Evolutionary conservation across 768 basidiomycete species (phyloP).

Genomic region (Psilocybe azurescens): DNA sequence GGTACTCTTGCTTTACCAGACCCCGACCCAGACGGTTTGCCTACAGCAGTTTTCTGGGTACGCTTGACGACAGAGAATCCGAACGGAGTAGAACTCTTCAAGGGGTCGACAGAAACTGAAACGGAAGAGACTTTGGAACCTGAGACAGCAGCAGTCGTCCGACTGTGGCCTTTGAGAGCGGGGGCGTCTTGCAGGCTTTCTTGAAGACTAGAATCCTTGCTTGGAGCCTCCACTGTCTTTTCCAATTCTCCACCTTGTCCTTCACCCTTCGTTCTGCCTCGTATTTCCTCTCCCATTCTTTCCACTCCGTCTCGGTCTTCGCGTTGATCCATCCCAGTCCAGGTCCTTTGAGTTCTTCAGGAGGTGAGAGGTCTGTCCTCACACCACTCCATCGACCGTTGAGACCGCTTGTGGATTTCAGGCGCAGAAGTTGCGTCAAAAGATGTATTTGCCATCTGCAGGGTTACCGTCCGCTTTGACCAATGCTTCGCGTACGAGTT

Average conservation of each 20-base stretch:
- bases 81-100: slow-evolving; percentile 16
- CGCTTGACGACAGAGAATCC: slow-evolving; percentile 23
- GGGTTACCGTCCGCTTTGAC: slow-evolving; percentile 26
- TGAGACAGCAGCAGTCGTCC: neutral
- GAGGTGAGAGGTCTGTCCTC: slow-evolving; percentile 17
- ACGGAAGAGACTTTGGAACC: neutral
- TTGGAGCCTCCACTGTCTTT: slow-evolving; percentile 19
- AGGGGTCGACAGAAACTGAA: neutral
- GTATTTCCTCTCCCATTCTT: slow-evolving; percentile 27
- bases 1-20: neutral
- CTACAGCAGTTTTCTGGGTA: slow-evolving; percentile 3
- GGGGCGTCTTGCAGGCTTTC: neutral
- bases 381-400: slow-evolving; percentile 26
- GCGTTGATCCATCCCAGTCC: slow-evolving; percentile 26
- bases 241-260: slow-evolving; percentile 31
- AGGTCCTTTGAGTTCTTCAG: slow-evolving; percentile 11
- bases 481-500: slow-evolving; percentile 23
- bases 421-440: slow-evolving; percentile 22
- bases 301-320: slow-evolving; percentile 28
- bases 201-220: slow-evolving; percentile 7
- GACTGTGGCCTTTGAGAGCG: slow-evolving; percentile 2
- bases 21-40: slow-evolving; percentile 4
- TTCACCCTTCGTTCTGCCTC: slow-evolving; percentile 19
- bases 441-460: slow-evolving; percentile 26
- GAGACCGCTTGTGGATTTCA: slow-evolving; percentile 25